These are phyloP conservation scores for Lipomyces japonicus DNA, from an alignment of 805 yeast species.

Conservation along the genomic window DNA sequence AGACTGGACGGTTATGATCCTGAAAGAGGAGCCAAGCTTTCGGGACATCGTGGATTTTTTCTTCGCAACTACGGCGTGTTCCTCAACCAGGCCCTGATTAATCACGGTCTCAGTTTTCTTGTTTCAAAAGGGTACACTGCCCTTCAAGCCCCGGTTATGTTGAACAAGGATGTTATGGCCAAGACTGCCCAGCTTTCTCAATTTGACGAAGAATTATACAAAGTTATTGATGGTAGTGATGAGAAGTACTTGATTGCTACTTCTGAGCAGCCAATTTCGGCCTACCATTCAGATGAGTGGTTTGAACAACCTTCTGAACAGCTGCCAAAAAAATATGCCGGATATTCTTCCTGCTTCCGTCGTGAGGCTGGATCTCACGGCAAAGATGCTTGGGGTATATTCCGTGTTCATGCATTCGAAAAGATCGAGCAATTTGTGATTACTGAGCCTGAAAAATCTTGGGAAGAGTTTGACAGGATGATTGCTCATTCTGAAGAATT, in stretches of 20 bases:
- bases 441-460: constrained; percentile 96
- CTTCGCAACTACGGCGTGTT: constrained; percentile 93
- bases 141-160: constrained; percentile 98
- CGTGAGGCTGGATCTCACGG: constrained; percentile 99
- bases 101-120: constrained; percentile 87
- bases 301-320: constrained; percentile 96
- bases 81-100: constrained; percentile 95
- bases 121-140: constrained; percentile 77
- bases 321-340: constrained; percentile 93
- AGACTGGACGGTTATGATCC: constrained; percentile 98
- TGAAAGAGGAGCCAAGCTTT: constrained; percentile 95
- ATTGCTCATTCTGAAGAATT: constrained; percentile 86
- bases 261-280: constrained; percentile 98
- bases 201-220: constrained; percentile 96
- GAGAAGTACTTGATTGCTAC: constrained; percentile 98
- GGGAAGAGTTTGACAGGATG: constrained; percentile 97
- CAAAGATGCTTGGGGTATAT: constrained; percentile 99
- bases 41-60: constrained; percentile 98
- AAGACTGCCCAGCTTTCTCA: constrained; percentile 97
- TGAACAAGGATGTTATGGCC: constrained; percentile 99
- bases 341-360: constrained; percentile 97
- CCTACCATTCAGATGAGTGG: constrained; percentile 97
- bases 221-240: constrained; percentile 94
- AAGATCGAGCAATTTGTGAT: constrained; percentile 94
- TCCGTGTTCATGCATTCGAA: constrained; percentile 98